A percentile compares a stretch with the other conserved stretches of the same genome.
Evolutionary conservation across 2,329 filamentous ascomycete species (phyloP).

Genomic region (Sporothrix inflata): DNA sequence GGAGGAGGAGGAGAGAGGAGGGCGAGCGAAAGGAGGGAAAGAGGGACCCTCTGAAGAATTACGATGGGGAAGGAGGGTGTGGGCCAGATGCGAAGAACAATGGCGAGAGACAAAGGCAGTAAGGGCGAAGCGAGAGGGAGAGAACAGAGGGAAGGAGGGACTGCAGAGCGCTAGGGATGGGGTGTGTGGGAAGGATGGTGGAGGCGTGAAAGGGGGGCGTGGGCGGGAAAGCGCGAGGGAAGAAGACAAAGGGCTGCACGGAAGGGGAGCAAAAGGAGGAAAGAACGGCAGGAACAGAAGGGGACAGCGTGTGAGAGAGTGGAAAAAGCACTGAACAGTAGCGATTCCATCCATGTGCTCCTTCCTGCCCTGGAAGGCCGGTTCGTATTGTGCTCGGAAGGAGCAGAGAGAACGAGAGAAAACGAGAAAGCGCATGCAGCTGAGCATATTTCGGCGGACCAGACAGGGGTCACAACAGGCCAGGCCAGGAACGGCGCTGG

Average conservation of each 20-base stretch:
- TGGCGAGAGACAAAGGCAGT: conserved; percentile 17
- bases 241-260: neutral
- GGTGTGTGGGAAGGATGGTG: neutral
- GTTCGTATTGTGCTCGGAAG: neutral
- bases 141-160: conserved; percentile 5
- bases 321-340: neutral
- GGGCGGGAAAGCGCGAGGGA: conserved; percentile 10
- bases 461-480: conserved; percentile 16
- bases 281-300: neutral
- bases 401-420: neutral
- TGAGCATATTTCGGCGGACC: conserved; percentile 17
- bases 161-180: neutral
- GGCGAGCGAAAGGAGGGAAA: conserved; percentile 11
- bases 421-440: conserved; percentile 11
- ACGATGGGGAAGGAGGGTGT: conserved; percentile 26
- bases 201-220: conserved; percentile 16
- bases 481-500: conserved; percentile 15
- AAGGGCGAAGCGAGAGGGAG: conserved; percentile 6
- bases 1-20: conserved; percentile 4
- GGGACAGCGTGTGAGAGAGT: neutral
- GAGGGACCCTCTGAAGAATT: conserved; percentile 31
- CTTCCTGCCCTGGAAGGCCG: neutral
- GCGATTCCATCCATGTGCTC: neutral
- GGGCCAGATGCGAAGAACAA: conserved; percentile 10
- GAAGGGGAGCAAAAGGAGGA: conserved; percentile 3